phyloP scores from a whole-genome alignment of 169 alveolate species.

The Cytauxzoon felis region DNA sequence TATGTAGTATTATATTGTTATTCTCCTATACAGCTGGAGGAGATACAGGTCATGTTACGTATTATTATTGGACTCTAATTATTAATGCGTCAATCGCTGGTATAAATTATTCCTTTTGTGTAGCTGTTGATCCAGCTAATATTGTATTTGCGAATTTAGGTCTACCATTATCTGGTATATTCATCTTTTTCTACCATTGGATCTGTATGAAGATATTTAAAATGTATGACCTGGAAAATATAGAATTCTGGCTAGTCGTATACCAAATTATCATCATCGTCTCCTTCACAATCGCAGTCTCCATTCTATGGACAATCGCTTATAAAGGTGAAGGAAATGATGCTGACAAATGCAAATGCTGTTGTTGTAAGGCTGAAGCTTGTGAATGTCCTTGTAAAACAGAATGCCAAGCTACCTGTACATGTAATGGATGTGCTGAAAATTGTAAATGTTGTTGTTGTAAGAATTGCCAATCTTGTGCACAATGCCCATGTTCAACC shows the following conservation, averaged over 20 bases:
- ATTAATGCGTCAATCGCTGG: not conserved
- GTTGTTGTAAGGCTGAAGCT: no score
- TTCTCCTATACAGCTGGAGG: slow-evolving; percentile 23
- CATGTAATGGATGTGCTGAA: no score
- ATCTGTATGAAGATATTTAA: not conserved
- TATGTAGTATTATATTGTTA: slow-evolving; percentile 3
- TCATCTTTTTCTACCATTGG: not conserved
- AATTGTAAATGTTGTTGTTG: no score
- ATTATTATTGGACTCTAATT: slow-evolving; percentile 14
- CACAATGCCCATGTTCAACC: no score
- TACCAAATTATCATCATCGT: slow-evolving; percentile 6
- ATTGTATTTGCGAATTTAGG: not conserved
- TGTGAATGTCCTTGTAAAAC: no score
- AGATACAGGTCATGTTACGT: slow-evolving; percentile 5
- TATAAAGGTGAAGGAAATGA: not conserved
- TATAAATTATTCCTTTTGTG: not conserved
- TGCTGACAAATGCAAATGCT: not conserved
- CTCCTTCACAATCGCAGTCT: not conserved
- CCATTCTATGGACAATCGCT: slow-evolving; percentile 9
- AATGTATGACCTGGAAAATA: not conserved
- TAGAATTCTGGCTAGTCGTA: not conserved
- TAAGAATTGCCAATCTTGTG: no score
- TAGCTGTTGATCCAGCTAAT: not conserved
- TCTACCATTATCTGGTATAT: slow-evolving; percentile 11
- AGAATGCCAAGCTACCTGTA: no score